Percentiles rank a stretch among this genome's conserved stretches.
Evolutionary conservation across 352 stramenopile species (phyloP).

Genomic region (Thalassiosira allenii): DNA sequence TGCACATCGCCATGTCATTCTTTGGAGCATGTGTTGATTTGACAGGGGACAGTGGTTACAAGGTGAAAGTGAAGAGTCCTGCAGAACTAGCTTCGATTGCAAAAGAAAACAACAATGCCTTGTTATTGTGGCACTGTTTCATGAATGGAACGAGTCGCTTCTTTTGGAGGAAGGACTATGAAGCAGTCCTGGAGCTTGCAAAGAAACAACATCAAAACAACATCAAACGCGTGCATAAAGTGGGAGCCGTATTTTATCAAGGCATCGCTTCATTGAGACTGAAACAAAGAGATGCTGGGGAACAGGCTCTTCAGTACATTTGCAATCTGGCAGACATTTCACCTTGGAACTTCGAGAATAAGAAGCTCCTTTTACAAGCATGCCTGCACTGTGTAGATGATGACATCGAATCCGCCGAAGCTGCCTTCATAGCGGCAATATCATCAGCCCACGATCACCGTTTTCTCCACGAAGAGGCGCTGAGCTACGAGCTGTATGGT

Average conservation of each 20-base stretch:
- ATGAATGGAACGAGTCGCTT: neutral
- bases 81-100: neutral
- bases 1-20: slow-evolving; percentile 15
- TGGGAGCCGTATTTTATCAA: neutral
- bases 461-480: slow-evolving; percentile 35
- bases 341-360: slow-evolving; percentile 34
- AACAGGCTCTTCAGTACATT: neutral
- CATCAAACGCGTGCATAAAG: neutral
- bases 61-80: slow-evolving; percentile 5
- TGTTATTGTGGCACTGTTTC: neutral
- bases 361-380: slow-evolving; percentile 34
- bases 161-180: slow-evolving; percentile 11
- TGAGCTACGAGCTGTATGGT: slow-evolving; percentile 14
- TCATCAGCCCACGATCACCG: slow-evolving; percentile 15
- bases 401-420: slow-evolving; percentile 6
- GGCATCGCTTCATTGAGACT: neutral
- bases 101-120: neutral
- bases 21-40: slow-evolving; percentile 12
- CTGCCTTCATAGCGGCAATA: slow-evolving; percentile 21
- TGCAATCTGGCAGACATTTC: neutral
- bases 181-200: neutral
- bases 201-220: neutral
- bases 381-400: slow-evolving; percentile 25
- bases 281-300: neutral
- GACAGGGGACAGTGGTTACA: neutral